Base-by-base conservation (phyloP, 306 rosid species). In the Styphnolobium japonicum region DNA sequence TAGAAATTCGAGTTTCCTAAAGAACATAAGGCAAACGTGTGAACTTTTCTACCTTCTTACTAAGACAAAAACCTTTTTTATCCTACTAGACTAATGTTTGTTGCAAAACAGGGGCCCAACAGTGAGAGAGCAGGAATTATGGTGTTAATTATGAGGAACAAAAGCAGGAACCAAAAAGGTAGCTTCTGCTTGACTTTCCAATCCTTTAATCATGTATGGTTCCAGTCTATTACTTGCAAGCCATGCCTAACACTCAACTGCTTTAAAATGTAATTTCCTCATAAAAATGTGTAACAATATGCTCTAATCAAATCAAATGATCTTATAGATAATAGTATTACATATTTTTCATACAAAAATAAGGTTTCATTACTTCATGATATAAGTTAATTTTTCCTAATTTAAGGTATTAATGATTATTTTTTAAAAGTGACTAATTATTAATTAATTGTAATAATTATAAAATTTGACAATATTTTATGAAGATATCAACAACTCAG, bases 111-210 rank as follows among this genome's bases (percentile, higher is more conserved):
- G 86, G 94, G 92, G 63, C 40, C 48, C 39, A 73, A n/a, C 71
- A 78, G 75, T 46, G 87, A 79, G 60, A 81, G 64, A 29, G 60
- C 77, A 43, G 85, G 78, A 74, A 79, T 63, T 76, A 52, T 66
- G 79, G 82, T 25, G 4, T 14, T 56, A 52, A 65, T 78, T 82
- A 77, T 49, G 9, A 72, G 58, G 63, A 76, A 57, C 87, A 86
- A 55, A 87, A 51, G 65, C 65, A 48, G 75, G 81, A 77, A 74
- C 73, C 16, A 39, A 90, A 72, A 81, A 85, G 90, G 94, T 90
- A 72, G 83, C 19, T 65, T 77, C 57, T 83, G 66, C 40, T 77
- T 72, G 75, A 69, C 75, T 79, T 57, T 51, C 61, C 8, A 23
- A 8, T 48, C 27, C 14, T 52, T 42, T n/a, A n/a, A n/a, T 73